Evolutionary conservation across 352 stramenopile genomes (phyloP).

Genomic region (Phytophthora cactorum): DNA sequence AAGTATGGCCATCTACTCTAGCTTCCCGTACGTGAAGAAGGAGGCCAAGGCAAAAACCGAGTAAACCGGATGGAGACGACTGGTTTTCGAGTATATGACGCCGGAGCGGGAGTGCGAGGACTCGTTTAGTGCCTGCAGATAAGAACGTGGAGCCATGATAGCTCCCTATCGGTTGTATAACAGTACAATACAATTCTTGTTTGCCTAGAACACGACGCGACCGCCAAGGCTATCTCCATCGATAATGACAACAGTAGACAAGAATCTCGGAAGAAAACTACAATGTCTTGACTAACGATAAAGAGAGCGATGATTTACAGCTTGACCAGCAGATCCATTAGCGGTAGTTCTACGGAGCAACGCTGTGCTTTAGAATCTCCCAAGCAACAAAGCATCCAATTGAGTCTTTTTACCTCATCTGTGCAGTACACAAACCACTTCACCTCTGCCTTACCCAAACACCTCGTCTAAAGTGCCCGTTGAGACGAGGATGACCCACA

Average conservation of each 20-base stretch:
- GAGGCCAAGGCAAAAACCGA: slow-evolving; percentile 43
- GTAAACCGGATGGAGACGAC: slow-evolving; percentile 14
- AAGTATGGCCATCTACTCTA: slow-evolving; percentile 81
- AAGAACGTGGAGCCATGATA: neutral
- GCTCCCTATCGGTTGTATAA: neutral
- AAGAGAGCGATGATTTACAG: too few relatives aligned
- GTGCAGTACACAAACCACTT: neutral
- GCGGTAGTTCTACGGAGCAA: too few relatives aligned
- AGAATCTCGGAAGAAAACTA: too few relatives aligned
- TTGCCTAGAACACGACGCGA: slow-evolving; percentile 1
- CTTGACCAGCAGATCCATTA: too few relatives aligned
- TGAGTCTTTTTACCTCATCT: slow-evolving; percentile 6
- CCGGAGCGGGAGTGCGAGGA: too few relatives aligned
- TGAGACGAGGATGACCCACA: slow-evolving; percentile 75
- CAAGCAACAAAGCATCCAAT: neutral
- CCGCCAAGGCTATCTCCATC: too few relatives aligned
- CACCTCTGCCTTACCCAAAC: slow-evolving; percentile 46
- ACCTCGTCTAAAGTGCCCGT: slow-evolving; percentile 75
- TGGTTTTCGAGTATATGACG: too few relatives aligned
- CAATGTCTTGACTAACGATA: too few relatives aligned
- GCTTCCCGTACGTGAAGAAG: slow-evolving; percentile 64
- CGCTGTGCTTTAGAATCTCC: too few relatives aligned
- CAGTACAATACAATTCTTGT: slow-evolving; percentile 1
- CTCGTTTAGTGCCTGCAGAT: neutral
- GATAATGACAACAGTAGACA: too few relatives aligned